Evolutionary conservation across 768 basidiomycete genomes (phyloP).

Genomic region (Pleurotus eryngii): DNA sequence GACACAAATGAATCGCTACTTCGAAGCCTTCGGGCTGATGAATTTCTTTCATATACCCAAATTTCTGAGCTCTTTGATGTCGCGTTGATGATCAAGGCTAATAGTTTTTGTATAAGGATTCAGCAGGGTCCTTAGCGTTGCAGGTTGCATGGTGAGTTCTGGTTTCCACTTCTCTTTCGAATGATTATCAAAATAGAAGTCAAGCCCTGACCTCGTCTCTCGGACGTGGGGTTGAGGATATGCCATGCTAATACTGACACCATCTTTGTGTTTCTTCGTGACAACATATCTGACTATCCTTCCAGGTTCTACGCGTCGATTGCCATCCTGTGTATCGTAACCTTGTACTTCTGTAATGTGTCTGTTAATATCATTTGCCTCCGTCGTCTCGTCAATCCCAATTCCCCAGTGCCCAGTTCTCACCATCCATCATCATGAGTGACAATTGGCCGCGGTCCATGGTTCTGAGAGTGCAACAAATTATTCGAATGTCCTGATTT

Average conservation of each 20-base stretch:
- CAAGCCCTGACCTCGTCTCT: slow-evolving; percentile 83
- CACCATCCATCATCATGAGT: too few relatives aligned
- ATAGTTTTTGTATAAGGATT: not conserved
- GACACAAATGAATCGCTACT: slow-evolving; percentile 85
- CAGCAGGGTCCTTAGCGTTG: not conserved
- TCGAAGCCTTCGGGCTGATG: slow-evolving; percentile 71
- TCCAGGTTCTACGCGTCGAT: too few relatives aligned
- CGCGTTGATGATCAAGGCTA: slow-evolving; percentile 1
- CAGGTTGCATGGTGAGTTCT: slow-evolving; percentile 24
- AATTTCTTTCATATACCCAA: slow-evolving; percentile 80
- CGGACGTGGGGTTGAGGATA: slow-evolving; percentile 70
- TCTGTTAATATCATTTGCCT: too few relatives aligned
- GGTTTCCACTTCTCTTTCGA: slow-evolving; percentile 13
- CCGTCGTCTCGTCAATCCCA: too few relatives aligned
- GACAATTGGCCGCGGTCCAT: too few relatives aligned
- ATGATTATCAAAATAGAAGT: slow-evolving; percentile 83
- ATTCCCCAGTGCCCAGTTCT: too few relatives aligned
- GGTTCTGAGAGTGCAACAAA: not conserved
- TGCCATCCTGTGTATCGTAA: too few relatives aligned
- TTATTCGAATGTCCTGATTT: not conserved
- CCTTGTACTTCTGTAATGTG: too few relatives aligned
- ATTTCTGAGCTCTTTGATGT: slow-evolving; percentile 66
- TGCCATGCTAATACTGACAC: slow-evolving; percentile 89
- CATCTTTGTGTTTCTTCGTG: not conserved
- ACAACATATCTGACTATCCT: not conserved